phyloP scores from a whole-genome alignment of 495 filamentous ascomycete species.

The Talaromyces borbonicus region DNA sequence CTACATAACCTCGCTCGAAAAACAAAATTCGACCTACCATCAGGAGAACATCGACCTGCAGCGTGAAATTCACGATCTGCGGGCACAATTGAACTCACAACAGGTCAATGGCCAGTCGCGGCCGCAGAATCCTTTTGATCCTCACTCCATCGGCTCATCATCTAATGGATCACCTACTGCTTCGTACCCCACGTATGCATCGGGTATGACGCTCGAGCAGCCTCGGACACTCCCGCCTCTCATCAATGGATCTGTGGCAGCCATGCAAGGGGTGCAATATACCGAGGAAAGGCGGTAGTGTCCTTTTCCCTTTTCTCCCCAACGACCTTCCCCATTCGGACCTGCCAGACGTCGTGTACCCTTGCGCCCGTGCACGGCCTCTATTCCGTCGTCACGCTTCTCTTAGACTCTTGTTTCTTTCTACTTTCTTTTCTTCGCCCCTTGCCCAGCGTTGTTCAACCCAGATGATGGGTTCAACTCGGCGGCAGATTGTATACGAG shows the following conservation, averaged over 20 bases:
- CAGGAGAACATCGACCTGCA: constrained; percentile 43
- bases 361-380: too few relatives aligned
- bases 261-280: constrained; percentile 51
- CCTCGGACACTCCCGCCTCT: constrained; percentile 43
- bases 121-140: constrained; percentile 30
- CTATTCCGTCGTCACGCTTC: too few relatives aligned
- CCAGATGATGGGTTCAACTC: background rate
- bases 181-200: constrained; percentile 25
- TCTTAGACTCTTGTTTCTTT: background rate
- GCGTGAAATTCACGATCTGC: constrained; percentile 39
- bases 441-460: too few relatives aligned
- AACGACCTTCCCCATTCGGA: background rate
- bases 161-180: constrained; percentile 27
- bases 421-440: constrained; percentile 7
- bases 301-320: constrained; percentile 9
- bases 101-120: constrained; percentile 17
- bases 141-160: constrained; percentile 24
- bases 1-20: constrained; percentile 31
- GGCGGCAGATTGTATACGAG: background rate
- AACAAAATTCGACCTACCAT: constrained; percentile 19
- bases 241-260: constrained; percentile 39
- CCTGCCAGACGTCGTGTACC: too few relatives aligned
- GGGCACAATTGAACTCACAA: constrained; percentile 31
- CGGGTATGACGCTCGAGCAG: constrained; percentile 31
- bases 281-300: constrained; percentile 33